A percentile compares a stretch with the other conserved stretches of the same genome.
phyloP scores from a whole-genome alignment of 495 filamentous ascomycete species.

The Rhypophila decipiens region DNA sequence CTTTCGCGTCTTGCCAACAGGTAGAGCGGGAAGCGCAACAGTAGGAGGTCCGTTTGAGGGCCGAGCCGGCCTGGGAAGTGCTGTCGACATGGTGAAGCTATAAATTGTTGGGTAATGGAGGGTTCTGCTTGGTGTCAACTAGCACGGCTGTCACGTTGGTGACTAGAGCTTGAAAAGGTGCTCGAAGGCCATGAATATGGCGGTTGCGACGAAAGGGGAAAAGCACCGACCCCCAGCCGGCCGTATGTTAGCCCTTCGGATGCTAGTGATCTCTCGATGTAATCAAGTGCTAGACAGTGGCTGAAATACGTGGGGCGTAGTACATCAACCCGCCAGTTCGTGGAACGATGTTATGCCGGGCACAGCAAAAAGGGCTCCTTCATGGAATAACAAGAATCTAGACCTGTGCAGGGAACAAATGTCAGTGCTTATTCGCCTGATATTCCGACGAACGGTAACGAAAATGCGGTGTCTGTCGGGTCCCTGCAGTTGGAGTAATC shows the following conservation, averaged over 20 bases:
- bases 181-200: not conserved
- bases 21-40: slow-evolving; percentile 61
- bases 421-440: too few species aligned
- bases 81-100: slow-evolving; percentile 47
- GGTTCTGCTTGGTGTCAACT: not conserved
- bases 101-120: not conserved
- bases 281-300: too few species aligned
- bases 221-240: not conserved
- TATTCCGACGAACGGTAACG: too few species aligned
- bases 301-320: too few species aligned
- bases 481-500: too few species aligned
- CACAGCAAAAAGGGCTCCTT: too few species aligned
- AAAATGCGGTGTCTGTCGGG: too few species aligned
- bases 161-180: not conserved
- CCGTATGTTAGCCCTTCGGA: not conserved
- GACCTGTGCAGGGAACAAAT: too few species aligned
- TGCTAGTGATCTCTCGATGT: too few species aligned
- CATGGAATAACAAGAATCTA: too few species aligned
- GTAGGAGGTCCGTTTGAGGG: slow-evolving; percentile 58
- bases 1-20: slow-evolving; percentile 64
- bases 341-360: too few species aligned
- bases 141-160: not conserved
- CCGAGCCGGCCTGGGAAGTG: slow-evolving; percentile 59
- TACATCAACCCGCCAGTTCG: too few species aligned
- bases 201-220: not conserved